Conservation (phyloP, 179 eudicot genomes). For the Sideroxylon spinosum region DNA sequence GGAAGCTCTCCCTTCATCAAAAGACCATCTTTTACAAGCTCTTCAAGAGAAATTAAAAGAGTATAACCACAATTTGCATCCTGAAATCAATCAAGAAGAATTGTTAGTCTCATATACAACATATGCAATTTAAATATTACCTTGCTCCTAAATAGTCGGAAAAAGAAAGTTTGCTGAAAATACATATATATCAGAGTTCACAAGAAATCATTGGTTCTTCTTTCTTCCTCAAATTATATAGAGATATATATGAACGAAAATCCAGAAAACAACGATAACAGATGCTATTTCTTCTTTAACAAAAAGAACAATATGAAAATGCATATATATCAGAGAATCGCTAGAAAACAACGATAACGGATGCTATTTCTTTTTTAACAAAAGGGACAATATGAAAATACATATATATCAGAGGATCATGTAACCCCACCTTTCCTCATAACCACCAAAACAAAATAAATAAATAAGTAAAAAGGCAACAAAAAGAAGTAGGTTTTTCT, state of each 20-base stretch:
- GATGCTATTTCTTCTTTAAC: conserved; percentile 25
- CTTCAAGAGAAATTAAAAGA: conserved; percentile 92
- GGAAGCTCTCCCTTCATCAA: conserved; percentile 78
- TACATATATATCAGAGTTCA: too few species aligned
- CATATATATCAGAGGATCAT: conserved; percentile 10
- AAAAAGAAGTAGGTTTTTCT: conserved; percentile 23
- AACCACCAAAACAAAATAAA: conserved; percentile 17
- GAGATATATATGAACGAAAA: conserved; percentile 22
- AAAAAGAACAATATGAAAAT: conserved; percentile 22
- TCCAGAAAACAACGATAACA: conserved; percentile 23
- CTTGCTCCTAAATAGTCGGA: not conserved
- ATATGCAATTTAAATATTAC: not conserved
- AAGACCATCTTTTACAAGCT: conserved; percentile 91
- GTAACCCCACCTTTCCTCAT: conserved; percentile 26
- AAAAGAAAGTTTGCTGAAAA: too few species aligned
- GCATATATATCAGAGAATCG: not conserved
- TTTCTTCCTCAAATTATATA: conserved; percentile 37
- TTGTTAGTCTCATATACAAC: not conserved
- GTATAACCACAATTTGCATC: conserved; percentile 99
- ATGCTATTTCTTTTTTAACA: conserved; percentile 25
- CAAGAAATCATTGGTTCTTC: conserved; percentile 51
- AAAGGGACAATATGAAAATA: conserved; percentile 21
- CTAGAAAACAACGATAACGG: conserved; percentile 24
- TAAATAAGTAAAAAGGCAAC: conserved; percentile 10
- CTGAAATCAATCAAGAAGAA: conserved; percentile 28